These are phyloP conservation scores for Aspergillus candidus DNA, from an alignment of 2,329 filamentous ascomycete genomes.

Conservation along the genomic window DNA sequence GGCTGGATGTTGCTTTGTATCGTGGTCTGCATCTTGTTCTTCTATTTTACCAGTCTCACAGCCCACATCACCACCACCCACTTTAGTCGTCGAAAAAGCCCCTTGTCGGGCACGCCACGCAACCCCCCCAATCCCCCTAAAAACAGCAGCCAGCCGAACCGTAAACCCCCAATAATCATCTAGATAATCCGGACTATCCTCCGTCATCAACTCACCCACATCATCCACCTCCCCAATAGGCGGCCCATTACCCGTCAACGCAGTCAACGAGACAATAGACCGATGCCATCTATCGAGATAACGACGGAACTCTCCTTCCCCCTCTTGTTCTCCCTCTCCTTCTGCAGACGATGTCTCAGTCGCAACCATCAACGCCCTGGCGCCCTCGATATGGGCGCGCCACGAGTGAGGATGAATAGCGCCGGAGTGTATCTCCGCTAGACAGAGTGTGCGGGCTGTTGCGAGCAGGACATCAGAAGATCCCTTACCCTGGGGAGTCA, in stretches of 20 bases:
- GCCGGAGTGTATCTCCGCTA: conserved; percentile 40
- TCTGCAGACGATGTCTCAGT: conserved; percentile 9
- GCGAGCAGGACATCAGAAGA: conserved; percentile 33
- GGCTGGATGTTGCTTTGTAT: too few species aligned
- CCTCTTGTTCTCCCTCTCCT: conserved; percentile 14
- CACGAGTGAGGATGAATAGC: conserved; percentile 37
- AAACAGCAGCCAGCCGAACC: conserved; percentile 33
- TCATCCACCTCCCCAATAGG: conserved; percentile 25
- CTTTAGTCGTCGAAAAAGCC: not conserved
- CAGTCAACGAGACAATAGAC: conserved; percentile 39
- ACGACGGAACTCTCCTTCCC: conserved; percentile 28
- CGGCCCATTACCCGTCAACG: conserved; percentile 35
- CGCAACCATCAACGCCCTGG: conserved; percentile 33
- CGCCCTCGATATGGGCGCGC: conserved; percentile 40
- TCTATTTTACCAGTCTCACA: too few species aligned
- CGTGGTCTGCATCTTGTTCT: too few species aligned
- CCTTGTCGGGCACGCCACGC: conserved; percentile 24
- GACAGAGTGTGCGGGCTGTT: conserved; percentile 39
- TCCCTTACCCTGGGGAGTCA: conserved; percentile 21
- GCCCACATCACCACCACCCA: too few species aligned
- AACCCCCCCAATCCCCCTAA: conserved; percentile 35
- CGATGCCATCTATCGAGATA: conserved; percentile 38
- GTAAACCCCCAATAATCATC: conserved; percentile 42
- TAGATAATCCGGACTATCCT: conserved; percentile 27
- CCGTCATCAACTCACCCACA: conserved; percentile 10